These are phyloP conservation scores for Ogataea paraovalis DNA, from an alignment of 805 yeast genomes.

Conservation along the genomic window DNA sequence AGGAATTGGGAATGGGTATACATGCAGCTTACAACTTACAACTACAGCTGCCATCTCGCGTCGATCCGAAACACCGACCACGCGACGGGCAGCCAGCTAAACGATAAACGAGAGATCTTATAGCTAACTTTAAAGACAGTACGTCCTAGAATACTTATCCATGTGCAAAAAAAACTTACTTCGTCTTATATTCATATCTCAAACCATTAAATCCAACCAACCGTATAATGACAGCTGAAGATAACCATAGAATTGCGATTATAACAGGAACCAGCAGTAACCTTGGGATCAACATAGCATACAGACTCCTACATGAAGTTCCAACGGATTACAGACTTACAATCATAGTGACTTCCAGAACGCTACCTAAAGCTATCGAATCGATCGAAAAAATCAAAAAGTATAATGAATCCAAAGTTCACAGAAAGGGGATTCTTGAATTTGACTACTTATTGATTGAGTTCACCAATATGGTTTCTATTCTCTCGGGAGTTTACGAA, in stretches of 20 bases:
- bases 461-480: slow-evolving; percentile 83
- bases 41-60: too few relatives aligned
- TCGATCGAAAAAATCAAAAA: slow-evolving; percentile 57
- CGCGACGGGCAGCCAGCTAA: too few relatives aligned
- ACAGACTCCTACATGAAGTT: slow-evolving; percentile 62
- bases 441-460: slow-evolving; percentile 90
- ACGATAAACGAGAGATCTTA: too few relatives aligned
- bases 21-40: too few relatives aligned
- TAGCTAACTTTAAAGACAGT: too few relatives aligned
- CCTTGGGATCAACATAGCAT: slow-evolving; percentile 82
- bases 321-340: slow-evolving; percentile 59
- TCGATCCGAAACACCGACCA: too few relatives aligned
- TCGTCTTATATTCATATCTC: background rate
- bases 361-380: slow-evolving; percentile 78
- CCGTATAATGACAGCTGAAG: background rate
- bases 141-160: too few relatives aligned
- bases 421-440: slow-evolving; percentile 58
- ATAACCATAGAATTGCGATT: slow-evolving; percentile 27
- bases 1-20: too few relatives aligned
- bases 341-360: slow-evolving; percentile 83
- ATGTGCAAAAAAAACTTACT: too few relatives aligned
- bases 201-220: background rate
- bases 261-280: slow-evolving; percentile 48
- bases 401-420: slow-evolving; percentile 32
- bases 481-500: slow-evolving; percentile 70